Evolutionary conservation across 106 monocot genomes (phyloP), one percentile per base, ranked within the genome.

Genomic region (Ottelia alismoides): DNA sequence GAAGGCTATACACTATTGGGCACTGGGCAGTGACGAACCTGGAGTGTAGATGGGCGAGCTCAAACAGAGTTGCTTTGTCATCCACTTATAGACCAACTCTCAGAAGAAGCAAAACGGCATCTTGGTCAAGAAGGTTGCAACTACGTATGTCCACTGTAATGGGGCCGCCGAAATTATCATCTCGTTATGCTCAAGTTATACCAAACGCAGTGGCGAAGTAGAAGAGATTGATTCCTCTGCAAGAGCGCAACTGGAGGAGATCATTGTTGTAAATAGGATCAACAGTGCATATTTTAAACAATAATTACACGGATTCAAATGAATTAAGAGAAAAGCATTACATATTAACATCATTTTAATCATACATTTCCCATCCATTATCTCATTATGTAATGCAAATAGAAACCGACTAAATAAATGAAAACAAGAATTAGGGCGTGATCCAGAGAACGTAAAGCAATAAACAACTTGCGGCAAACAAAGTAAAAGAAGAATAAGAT

Each of bases 91-190:
- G 9, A 16, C 62, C 31, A 63, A 63, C 31, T 63, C 50, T 0
- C 18, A 63, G 49, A 63, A 63, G 51, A 63, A 63, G 14, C 49
- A 51, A 2, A 51, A 51, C 48, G 62, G 62, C 7, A 51, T 51
- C 23, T 1, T 51, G 30, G 43, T 28, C 11, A 58, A 25, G 57
- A 44, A 11, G 28, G n/a, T 10, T 3, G n/a, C 31, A 20, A 47
- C 31, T 2, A n/a, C n/a, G n/a, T 2, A 28, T 4, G 51, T 63
- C 4, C 49, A 63, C 23, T 63, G 62, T 49, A 63, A 63, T 11
- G 62, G 62, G 5, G 62, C 62, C 1, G 62, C 62, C n/a, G 62
- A 63, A 32, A 63, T 63, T 20, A 20, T 63, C 1, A 22, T 63
- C 14, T 49, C 51, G 3, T 18, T n/a, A 2, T 63, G 62, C 32